Conservation (phyloP, 2,329 filamentous ascomycete species). For the Botrytis elliptica region DNA sequence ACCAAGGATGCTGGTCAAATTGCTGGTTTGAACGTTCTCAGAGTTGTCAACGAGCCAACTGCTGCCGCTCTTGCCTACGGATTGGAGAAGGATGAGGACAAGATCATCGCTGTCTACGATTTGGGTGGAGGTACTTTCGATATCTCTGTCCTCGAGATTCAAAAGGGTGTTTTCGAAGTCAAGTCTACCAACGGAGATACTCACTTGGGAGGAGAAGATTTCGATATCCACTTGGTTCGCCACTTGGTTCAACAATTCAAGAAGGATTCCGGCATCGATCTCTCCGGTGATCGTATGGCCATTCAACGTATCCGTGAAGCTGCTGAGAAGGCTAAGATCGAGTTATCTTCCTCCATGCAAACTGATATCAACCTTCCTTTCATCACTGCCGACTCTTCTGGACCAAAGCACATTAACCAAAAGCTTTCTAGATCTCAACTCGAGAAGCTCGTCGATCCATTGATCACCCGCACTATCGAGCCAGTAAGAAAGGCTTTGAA, state of each 20-base stretch:
- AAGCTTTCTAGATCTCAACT: constrained; percentile 93
- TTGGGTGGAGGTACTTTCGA: constrained; percentile 98
- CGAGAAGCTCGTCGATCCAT: constrained; percentile 85
- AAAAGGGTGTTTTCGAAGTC: constrained; percentile 97
- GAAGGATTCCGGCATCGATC: constrained; percentile 89
- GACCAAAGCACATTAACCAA: constrained; percentile 96
- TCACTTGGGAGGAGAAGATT: constrained; percentile 96
- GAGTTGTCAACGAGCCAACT: constrained; percentile 97
- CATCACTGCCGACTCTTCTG: constrained; percentile 93
- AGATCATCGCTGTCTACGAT: constrained; percentile 93
- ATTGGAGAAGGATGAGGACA: constrained; percentile 90
- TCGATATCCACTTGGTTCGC: constrained; percentile 91
- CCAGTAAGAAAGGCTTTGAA: constrained; percentile 96
- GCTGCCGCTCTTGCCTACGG: constrained; percentile 94
- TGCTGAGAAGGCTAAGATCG: constrained; percentile 99
- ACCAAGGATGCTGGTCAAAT: constrained; percentile 99
- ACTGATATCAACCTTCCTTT: constrained; percentile 99
- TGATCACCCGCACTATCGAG: constrained; percentile 83
- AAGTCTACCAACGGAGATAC: constrained; percentile 99
- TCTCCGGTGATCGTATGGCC: constrained; percentile 91
- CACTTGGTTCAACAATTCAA: constrained; percentile 95
- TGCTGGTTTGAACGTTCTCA: constrained; percentile 90
- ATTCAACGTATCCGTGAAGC: constrained; percentile 99
- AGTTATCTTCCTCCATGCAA: constrained; percentile 90
- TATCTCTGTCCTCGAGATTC: constrained; percentile 96